A percentile compares a stretch with the other conserved stretches of the same genome.
These are phyloP conservation scores for Fusarium sororula DNA, from an alignment of 2,329 filamentous ascomycete species.

Conservation along the genomic window DNA sequence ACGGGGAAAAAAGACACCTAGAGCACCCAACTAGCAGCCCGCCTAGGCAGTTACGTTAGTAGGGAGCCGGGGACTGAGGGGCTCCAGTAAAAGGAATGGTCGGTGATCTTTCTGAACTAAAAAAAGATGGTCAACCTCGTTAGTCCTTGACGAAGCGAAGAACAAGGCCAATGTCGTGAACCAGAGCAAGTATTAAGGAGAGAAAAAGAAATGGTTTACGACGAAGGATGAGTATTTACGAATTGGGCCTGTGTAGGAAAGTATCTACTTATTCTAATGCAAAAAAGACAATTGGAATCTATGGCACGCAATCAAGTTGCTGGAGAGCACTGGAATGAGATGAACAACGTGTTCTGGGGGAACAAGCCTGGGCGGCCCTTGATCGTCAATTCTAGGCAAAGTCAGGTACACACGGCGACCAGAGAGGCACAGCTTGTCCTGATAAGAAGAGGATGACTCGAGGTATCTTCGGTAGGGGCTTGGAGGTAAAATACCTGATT, in stretches of 20 bases:
- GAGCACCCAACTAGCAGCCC: neutral
- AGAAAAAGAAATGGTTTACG: neutral
- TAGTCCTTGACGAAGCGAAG: neutral
- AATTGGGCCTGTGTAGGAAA: neutral
- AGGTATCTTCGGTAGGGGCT: constrained; percentile 20
- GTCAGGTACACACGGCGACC: constrained; percentile 19
- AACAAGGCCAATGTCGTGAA: neutral
- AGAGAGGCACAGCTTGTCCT: neutral
- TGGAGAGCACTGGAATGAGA: constrained; percentile 23
- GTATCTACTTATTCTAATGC: neutral
- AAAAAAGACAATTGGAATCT: constrained; percentile 1
- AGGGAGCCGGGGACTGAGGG: constrained; percentile 5
- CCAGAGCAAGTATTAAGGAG: neutral
- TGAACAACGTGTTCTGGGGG: constrained; percentile 34
- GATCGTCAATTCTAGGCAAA: constrained; percentile 28
- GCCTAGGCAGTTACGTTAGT: neutral
- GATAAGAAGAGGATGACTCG: neutral
- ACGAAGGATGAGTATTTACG: neutral
- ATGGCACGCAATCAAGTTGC: constrained; percentile 4
- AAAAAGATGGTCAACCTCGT: constrained; percentile 2
- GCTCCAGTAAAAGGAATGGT: constrained; percentile 1
- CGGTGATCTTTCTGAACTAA: constrained; percentile 13
- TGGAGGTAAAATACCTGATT: constrained; percentile 5
- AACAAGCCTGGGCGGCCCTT: constrained; percentile 23
- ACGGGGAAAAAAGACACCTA: constrained; percentile 32